A percentile compares a stretch with the other conserved stretches of the same genome.
Conservation (phyloP, 2,329 filamentous ascomycete genomes). For the Penicillium sumatraense region DNA sequence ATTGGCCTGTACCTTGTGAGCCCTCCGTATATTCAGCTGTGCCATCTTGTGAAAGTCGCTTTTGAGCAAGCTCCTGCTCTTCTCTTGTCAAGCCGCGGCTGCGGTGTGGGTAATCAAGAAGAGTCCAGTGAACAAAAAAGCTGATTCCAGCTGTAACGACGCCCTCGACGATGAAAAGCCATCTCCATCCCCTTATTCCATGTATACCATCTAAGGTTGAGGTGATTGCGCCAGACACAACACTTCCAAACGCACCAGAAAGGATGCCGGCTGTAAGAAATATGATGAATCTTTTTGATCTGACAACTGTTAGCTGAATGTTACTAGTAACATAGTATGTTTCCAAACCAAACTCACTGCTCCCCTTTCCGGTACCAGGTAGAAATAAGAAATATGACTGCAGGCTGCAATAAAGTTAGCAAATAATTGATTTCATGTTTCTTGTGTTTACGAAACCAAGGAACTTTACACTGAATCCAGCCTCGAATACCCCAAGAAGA, state of each 20-base stretch:
- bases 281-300: constrained; percentile 7
- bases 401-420: not conserved
- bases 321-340: not conserved
- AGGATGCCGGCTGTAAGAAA: constrained; percentile 9
- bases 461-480: constrained; percentile 7
- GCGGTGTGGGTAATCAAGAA: constrained; percentile 9
- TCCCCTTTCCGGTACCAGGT: constrained; percentile 11
- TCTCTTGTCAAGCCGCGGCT: constrained; percentile 2
- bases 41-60: constrained; percentile 6
- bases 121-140: not conserved
- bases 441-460: no score
- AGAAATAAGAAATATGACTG: constrained; percentile 10
- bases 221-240: constrained; percentile 8
- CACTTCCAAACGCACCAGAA: constrained; percentile 8
- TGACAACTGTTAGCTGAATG: not conserved
- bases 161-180: constrained; percentile 13
- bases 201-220: constrained; percentile 7
- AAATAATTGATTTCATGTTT: no score
- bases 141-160: constrained; percentile 4
- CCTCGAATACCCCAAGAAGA: constrained; percentile 5
- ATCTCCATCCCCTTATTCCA: constrained; percentile 9
- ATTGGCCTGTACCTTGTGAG: not conserved
- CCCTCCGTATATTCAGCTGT: not conserved
- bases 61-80: constrained; percentile 1
- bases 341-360: not conserved